Percentiles rank a stretch among this genome's conserved stretches.
Conservation (phyloP, 495 filamentous ascomycete genomes). For the Astrothelium macrocarpum region DNA sequence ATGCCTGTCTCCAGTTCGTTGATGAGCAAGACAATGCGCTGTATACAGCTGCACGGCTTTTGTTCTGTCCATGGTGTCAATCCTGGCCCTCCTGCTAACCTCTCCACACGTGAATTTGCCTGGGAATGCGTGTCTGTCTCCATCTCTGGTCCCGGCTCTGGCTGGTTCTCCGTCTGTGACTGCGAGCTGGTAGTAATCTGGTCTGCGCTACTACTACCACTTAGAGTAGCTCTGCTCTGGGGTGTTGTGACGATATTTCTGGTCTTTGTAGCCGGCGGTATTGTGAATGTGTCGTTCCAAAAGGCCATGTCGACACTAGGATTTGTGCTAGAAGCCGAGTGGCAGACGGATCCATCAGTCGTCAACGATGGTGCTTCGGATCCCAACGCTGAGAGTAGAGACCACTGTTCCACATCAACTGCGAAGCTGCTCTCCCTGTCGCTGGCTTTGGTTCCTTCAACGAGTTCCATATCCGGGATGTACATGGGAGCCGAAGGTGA, state of each 20-base stretch:
- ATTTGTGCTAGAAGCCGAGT: not conserved
- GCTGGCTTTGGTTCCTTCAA: not conserved
- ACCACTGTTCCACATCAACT: not conserved
- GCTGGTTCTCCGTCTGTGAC: not conserved
- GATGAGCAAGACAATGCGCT: not conserved
- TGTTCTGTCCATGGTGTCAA: not conserved
- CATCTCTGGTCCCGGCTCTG: not conserved
- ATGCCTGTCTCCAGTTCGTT: not conserved
- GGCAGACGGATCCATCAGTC: not conserved
- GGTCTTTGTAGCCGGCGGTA: not conserved
- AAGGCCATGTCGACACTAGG: not conserved
- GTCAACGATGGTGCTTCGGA: not conserved
- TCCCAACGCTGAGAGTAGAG: not conserved
- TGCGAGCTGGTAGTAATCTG: not conserved
- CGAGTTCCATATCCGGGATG: not conserved
- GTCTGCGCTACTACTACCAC: not conserved
- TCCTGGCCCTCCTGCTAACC: not conserved
- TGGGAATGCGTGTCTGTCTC: not conserved
- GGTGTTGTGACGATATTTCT: not conserved
- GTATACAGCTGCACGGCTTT: not conserved
- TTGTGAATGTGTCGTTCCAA: not conserved
- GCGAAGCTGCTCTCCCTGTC: not conserved
- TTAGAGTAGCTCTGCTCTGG: not conserved
- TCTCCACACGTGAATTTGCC: not conserved
- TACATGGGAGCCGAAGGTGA: not conserved